A percentile compares a stretch with the other conserved stretches of the same genome.
These are phyloP conservation scores for Sesbania bispinosa DNA, from an alignment of 306 rosid species.

Conservation along the genomic window DNA sequence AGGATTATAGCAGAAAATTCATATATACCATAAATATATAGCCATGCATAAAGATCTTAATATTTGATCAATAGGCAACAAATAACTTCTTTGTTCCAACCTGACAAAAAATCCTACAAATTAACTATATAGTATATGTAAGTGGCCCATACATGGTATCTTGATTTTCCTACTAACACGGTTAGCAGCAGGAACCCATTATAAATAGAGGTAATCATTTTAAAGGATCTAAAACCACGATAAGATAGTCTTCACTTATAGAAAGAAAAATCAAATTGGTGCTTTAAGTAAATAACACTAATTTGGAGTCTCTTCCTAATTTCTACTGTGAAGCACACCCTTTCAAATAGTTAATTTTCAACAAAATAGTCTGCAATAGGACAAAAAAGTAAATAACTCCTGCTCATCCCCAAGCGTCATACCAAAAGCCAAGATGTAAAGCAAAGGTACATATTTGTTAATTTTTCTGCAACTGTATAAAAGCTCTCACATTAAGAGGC, in stretches of 20 bases:
- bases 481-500: background rate
- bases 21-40: background rate
- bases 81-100: background rate
- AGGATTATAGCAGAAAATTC: slow-evolving; percentile 9
- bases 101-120: background rate
- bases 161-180: background rate
- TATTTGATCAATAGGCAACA: slow-evolving; percentile 7
- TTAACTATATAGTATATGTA: background rate
- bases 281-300: background rate
- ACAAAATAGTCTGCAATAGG: slow-evolving; percentile 4
- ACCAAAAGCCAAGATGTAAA: background rate
- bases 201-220: background rate
- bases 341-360: background rate
- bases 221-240: background rate
- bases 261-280: background rate
- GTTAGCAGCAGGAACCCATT: background rate
- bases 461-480: background rate
- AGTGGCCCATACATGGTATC: background rate
- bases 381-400: background rate
- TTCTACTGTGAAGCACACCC: background rate
- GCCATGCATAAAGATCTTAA: background rate
- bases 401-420: background rate
- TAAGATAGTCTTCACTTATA: background rate
- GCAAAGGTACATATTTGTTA: background rate
- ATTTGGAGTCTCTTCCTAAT: background rate